phyloP scores from a whole-genome alignment of 352 stramenopile genomes.

The Phytophthora aleatoria region DNA sequence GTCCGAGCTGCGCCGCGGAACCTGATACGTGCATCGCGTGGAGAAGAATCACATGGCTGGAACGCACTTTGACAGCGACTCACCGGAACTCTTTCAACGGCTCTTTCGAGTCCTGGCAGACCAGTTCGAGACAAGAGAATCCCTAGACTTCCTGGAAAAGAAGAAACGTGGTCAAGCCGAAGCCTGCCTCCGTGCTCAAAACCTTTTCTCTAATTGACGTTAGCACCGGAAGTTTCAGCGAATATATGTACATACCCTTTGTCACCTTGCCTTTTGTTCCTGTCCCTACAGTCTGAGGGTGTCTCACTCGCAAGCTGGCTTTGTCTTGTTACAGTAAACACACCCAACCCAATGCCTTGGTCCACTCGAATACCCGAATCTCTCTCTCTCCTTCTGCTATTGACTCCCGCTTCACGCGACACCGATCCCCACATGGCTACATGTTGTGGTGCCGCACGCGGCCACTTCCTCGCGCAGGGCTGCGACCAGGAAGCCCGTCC shows the following conservation, averaged over 20 bases:
- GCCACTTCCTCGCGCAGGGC: conserved; percentile 25
- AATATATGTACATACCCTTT: conserved; percentile 49
- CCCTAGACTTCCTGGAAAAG: no score
- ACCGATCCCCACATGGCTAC: conserved; percentile 17
- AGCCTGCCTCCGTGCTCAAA: conserved; percentile 25
- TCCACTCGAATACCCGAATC: conserved; percentile 20
- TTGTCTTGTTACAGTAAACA: conserved; percentile 13
- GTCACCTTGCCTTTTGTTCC: conserved; percentile 15
- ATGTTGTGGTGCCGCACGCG: conserved; percentile 42
- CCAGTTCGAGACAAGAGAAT: conserved; percentile 41
- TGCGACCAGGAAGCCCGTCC: conserved; percentile 50
- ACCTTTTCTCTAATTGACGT: conserved; percentile 31
- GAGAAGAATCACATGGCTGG: conserved; percentile 73
- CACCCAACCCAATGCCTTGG: conserved; percentile 11
- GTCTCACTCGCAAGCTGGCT: conserved; percentile 14
- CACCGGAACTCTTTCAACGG: conserved; percentile 55
- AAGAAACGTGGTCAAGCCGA: conserved; percentile 8
- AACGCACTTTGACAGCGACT: conserved; percentile 63
- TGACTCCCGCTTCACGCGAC: conserved; percentile 16
- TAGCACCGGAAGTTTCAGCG: conserved; percentile 28
- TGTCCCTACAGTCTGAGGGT: conserved; percentile 30
- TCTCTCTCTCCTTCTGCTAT: conserved; percentile 28
- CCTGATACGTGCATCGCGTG: conserved; percentile 75
- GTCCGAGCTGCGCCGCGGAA: conserved; percentile 23
- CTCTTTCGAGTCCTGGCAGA: conserved; percentile 62